Conservation (phyloP, 1,139 yeast genomes). For the Lodderomyces elongisporus region DNA sequence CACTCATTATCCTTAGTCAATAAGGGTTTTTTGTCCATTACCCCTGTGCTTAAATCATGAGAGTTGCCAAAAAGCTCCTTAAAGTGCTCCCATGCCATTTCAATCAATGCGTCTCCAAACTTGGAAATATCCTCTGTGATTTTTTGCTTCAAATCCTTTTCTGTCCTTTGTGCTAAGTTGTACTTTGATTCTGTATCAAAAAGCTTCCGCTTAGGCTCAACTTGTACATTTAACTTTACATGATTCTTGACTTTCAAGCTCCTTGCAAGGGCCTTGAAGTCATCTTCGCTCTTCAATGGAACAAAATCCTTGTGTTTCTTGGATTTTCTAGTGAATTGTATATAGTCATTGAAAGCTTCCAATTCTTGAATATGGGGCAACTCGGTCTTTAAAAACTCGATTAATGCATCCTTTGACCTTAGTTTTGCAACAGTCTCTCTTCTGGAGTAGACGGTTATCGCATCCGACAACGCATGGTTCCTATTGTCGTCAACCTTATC, state of each 20-base stretch:
- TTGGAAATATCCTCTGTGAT: constrained; percentile 15
- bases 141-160: constrained; percentile 4
- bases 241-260: constrained; percentile 44
- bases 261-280: constrained; percentile 43
- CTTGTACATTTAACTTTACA: constrained; percentile 25
- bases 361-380: constrained; percentile 3
- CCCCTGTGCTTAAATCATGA: not conserved
- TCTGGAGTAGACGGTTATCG: constrained; percentile 11
- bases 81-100: constrained; percentile 22
- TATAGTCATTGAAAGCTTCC: constrained; percentile 6
- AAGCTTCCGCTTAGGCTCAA: constrained; percentile 18
- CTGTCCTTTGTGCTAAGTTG: constrained; percentile 1
- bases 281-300: constrained; percentile 32
- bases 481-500: not conserved
- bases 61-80: constrained; percentile 14
- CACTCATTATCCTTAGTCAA: not conserved
- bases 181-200: constrained; percentile 5
- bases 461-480: constrained; percentile 5
- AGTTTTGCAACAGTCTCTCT: constrained; percentile 12
- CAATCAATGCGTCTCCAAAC: constrained; percentile 23
- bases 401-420: constrained; percentile 15
- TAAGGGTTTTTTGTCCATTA: not conserved
- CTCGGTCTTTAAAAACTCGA: constrained; percentile 11
- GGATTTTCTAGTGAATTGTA: constrained; percentile 38
- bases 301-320: constrained; percentile 42